Base-by-base conservation (phyloP, 768 basidiomycete species). In the Suillus americanus region DNA sequence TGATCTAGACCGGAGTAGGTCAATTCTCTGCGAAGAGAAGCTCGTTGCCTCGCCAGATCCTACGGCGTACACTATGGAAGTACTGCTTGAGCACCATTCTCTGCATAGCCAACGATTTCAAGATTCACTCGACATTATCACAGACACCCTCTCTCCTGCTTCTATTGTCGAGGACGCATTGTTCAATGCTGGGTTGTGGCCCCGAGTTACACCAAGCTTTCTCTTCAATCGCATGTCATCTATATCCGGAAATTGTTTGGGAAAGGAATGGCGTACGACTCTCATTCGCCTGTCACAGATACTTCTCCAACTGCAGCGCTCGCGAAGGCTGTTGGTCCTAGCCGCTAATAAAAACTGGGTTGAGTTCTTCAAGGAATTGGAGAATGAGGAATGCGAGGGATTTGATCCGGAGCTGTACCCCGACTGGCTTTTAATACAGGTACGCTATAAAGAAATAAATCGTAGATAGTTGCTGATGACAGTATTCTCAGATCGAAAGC, bases 261-360 rank as follows among this genome's bases (percentile, higher is more conserved):
- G 68, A 2, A 23, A 50, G 12, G 23, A 61, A 23, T 81, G 79
- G 79, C 37, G 57, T 43, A 46, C 65, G 7, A 67, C 51, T 61
- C 61, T 80, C 23, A 66, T 71, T 10, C 35, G 48, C 18, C 67
- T 79, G 25, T 76, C 73, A 3, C 64, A 69, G 64, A 62, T 64
- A 2, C 63, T 76, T 51, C 55, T 79, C 8, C 63, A 67, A n/a
- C 71, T 72, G 38, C 80, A 81, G 55, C 75, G 73, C 51, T 66
- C 76, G 13, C 70, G 72, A 37, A 75, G 79, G 25, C 64, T 79
- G 38, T 28, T 76, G 50, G 50, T 60, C 23, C 63, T 74, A 50
- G 71, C 64, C 4, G 51, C 40, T 14, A 72, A 64, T 30, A 57
- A 64, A 14, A 55, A 56, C 20, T 40, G 23, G 18, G 53, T 61